Percentiles rank a stretch among this genome's conserved stretches.
phyloP scores from a whole-genome alignment of 164 flowering plant species.

The Dillenia suffruticosa region DNA sequence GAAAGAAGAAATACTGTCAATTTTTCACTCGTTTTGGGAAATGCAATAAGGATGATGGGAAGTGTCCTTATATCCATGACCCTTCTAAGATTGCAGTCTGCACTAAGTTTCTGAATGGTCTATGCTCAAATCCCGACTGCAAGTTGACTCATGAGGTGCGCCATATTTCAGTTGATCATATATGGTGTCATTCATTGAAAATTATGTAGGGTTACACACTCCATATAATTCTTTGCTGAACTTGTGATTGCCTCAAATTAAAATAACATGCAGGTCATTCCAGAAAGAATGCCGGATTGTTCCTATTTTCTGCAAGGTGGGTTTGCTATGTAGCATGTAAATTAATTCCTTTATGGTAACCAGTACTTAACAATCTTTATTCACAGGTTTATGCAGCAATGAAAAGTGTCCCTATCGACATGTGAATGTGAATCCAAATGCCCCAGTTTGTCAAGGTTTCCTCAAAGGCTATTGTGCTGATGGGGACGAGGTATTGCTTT shows the following conservation, averaged over 20 bases:
- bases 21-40: conserved; percentile 94
- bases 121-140: conserved; percentile 65
- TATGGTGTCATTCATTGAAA: background rate
- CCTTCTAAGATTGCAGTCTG: conserved; percentile 89
- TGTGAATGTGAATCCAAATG: conserved; percentile 82
- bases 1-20: conserved; percentile 78
- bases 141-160: conserved; percentile 92
- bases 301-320: conserved; percentile 86
- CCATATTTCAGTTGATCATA: background rate
- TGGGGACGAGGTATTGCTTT: conserved; percentile 79
- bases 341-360: background rate
- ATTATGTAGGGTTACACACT: background rate
- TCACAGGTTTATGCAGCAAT: conserved; percentile 83
- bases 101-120: conserved; percentile 85
- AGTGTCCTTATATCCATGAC: conserved; percentile 93
- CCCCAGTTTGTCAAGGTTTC: conserved; percentile 82
- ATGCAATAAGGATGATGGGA: conserved; percentile 85
- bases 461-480: conserved; percentile 94
- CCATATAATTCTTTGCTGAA: background rate
- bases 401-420: conserved; percentile 84
- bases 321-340: conserved; percentile 1
- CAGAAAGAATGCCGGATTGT: conserved; percentile 98
- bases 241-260: no score
- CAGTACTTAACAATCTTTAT: conserved; percentile 4
- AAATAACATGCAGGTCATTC: conserved; percentile 65